Evolutionary conservation across 345 rosid genomes (phyloP).

Genomic region (Erysimum cheiranthoides): DNA sequence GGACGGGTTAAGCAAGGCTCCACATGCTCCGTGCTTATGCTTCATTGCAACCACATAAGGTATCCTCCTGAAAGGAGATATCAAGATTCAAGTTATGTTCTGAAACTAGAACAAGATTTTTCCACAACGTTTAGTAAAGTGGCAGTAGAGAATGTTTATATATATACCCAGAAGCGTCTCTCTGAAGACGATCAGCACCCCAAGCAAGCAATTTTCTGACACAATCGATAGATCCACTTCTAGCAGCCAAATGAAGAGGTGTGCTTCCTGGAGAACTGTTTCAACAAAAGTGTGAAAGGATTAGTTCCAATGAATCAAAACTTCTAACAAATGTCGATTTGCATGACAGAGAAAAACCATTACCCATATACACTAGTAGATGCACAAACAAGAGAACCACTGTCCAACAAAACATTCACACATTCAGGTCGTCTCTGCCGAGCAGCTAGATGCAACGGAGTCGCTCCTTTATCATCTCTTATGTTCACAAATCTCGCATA

Average conservation of each 20-base stretch:
- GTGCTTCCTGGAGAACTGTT: conserved; percentile 87
- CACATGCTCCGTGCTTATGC: conserved; percentile 84
- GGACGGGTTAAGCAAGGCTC: conserved; percentile 85
- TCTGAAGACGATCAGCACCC: conserved; percentile 96
- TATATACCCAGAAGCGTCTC: conserved; percentile 89
- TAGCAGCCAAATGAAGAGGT: conserved; percentile 98
- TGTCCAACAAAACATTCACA: conserved; percentile 77
- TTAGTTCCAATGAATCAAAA: background rate
- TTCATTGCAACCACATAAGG: conserved; percentile 82
- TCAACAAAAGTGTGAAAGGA: conserved; percentile 36
- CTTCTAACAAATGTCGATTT: background rate
- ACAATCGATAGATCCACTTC: conserved; percentile 97
- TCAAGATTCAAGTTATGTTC: conserved; percentile 8
- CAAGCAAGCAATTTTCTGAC: conserved; percentile 87
- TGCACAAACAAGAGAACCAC: conserved; percentile 95
- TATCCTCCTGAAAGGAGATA: conserved; percentile 68
- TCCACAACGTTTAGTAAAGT: background rate
- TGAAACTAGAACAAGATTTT: conserved; percentile 4
- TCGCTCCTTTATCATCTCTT: conserved; percentile 91
- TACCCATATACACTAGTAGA: conserved; percentile 96
- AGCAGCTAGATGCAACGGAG: conserved; percentile 95
- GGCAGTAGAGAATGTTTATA: conserved; percentile 5
- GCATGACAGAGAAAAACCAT: conserved; percentile 8
- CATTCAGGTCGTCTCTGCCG: conserved; percentile 89
- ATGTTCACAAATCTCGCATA: conserved; percentile 90